These are phyloP conservation scores for Termitomyces sp. DNA, from an alignment of 768 basidiomycete genomes.

Conservation along the genomic window DNA sequence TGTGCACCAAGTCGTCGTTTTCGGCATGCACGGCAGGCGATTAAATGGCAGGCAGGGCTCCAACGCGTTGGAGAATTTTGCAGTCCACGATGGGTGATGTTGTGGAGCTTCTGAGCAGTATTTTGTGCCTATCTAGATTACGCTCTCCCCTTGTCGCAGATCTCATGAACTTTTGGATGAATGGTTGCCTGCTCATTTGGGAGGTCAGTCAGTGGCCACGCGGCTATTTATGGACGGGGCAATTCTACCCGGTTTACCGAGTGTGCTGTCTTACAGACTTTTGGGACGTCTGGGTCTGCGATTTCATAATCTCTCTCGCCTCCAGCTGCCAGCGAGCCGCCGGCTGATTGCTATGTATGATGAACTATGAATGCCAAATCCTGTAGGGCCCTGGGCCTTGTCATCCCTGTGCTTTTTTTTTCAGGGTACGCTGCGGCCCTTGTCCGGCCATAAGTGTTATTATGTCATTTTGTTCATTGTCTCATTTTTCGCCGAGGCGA, in stretches of 20 bases:
- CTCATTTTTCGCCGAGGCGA: too few species aligned
- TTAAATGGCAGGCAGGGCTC: constrained; percentile 3
- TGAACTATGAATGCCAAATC: not conserved
- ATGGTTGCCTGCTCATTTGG: constrained; percentile 19
- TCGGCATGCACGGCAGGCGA: constrained; percentile 22
- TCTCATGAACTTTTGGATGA: too few species aligned
- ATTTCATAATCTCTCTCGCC: not conserved
- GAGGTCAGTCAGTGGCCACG: constrained; percentile 12
- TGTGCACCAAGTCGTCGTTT: constrained; percentile 20
- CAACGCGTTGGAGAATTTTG: constrained; percentile 24
- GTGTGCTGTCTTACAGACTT: constrained; percentile 35
- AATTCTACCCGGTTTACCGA: constrained; percentile 24
- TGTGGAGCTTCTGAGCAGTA: constrained; percentile 19
- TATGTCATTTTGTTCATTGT: not conserved
- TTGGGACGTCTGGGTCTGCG: not conserved
- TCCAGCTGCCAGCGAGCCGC: not conserved
- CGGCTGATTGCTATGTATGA: not conserved
- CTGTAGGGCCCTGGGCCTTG: not conserved
- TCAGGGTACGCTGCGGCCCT: not conserved
- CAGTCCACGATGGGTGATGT: constrained; percentile 18
- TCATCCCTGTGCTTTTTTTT: too few species aligned
- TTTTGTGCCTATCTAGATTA: constrained; percentile 5
- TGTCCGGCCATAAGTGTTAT: not conserved
- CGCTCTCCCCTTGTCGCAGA: constrained; percentile 19
- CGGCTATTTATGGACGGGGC: constrained; percentile 6